A percentile compares a stretch with the other conserved stretches of the same genome.
Evolutionary conservation across 2,329 filamentous ascomycete genomes (phyloP).

Genomic region (Fusarium praegraminearum): DNA sequence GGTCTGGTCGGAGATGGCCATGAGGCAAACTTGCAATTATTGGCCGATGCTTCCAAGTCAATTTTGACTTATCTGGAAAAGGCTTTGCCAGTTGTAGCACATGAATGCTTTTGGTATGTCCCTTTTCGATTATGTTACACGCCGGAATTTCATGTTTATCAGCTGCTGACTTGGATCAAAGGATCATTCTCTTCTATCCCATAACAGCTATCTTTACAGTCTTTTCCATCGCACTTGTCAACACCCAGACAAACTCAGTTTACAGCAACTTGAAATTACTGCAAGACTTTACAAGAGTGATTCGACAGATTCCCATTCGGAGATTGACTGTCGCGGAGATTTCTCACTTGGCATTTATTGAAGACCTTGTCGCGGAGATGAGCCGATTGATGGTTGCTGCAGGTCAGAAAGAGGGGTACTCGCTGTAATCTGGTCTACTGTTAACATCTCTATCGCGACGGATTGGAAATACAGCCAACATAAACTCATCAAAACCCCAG

Average conservation of each 20-base stretch:
- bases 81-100: neutral
- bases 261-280: neutral
- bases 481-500: neutral
- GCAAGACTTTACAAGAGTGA: neutral
- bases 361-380: conserved; percentile 1
- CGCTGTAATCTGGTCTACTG: neutral
- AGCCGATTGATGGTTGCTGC: neutral
- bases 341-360: neutral
- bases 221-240: neutral
- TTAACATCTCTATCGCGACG: no score
- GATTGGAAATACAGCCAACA: neutral
- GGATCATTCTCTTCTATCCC: conserved; percentile 18
- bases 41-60: conserved; percentile 10
- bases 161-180: neutral
- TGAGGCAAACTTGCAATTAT: neutral
- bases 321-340: neutral
- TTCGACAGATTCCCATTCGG: neutral
- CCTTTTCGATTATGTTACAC: neutral
- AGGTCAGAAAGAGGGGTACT: neutral
- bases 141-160: fast-evolving
- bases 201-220: neutral
- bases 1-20: neutral
- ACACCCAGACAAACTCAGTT: neutral
- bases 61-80: conserved; percentile 12
- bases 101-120: conserved; percentile 13